Conservation (phyloP, 2,329 filamentous ascomycete species). For the Pestalotiopsis sp. region DNA sequence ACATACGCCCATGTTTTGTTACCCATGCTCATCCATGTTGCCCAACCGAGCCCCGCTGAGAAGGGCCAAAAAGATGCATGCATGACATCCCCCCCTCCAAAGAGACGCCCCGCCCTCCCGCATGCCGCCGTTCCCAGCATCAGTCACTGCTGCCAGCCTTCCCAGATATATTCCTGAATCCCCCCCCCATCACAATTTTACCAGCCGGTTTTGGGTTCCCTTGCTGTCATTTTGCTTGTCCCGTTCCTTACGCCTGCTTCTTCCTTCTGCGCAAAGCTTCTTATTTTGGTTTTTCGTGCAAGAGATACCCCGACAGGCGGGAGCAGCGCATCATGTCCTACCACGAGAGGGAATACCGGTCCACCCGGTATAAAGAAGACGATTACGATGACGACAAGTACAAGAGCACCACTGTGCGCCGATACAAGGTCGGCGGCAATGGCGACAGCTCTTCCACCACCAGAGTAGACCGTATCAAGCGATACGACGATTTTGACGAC, state of each 20-base stretch:
- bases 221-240: slow-evolving; percentile 2
- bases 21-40: neutral
- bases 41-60: slow-evolving; percentile 9
- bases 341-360: slow-evolving; percentile 19
- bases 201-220: neutral
- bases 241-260: neutral
- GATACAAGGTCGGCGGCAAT: slow-evolving; percentile 34
- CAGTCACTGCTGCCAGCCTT: slow-evolving; percentile 11
- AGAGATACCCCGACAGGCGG: neutral
- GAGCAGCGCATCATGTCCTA: slow-evolving; percentile 15
- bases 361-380: slow-evolving; percentile 15
- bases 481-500: slow-evolving; percentile 46
- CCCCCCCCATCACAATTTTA: neutral
- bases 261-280: neutral
- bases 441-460: slow-evolving; percentile 19
- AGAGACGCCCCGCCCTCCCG: neutral
- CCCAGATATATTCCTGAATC: slow-evolving; percentile 11
- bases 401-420: slow-evolving; percentile 31
- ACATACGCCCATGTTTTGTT: neutral
- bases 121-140: slow-evolving; percentile 10
- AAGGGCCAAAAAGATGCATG: neutral
- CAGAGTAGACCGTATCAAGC: slow-evolving; percentile 35
- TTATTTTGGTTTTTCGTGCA: neutral
- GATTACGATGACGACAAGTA: slow-evolving; percentile 31
- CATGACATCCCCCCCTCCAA: slow-evolving; percentile 5